Evolutionary conservation across 768 basidiomycete genomes (phyloP).

Genomic region (Boletus rubroflammeus): DNA sequence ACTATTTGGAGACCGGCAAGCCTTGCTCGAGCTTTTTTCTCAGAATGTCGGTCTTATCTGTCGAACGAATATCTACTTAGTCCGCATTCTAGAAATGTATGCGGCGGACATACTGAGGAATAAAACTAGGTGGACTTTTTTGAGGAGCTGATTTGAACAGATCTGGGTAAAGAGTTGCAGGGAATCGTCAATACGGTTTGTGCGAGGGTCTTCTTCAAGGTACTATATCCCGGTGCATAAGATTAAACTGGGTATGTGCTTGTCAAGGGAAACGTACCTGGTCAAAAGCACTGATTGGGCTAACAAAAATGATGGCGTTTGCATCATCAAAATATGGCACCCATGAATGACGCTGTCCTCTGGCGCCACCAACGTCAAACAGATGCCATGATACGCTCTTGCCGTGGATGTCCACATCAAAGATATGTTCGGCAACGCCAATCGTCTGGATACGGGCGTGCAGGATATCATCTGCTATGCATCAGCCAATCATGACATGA

Average conservation of each 20-base stretch:
- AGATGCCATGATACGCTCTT: slow-evolving; percentile 73
- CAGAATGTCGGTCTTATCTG: slow-evolving; percentile 79
- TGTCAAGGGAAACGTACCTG: slow-evolving; percentile 42
- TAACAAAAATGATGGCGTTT: slow-evolving; percentile 78
- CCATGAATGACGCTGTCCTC: slow-evolving; percentile 74
- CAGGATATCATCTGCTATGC: slow-evolving; percentile 68
- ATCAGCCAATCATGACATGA: slow-evolving; percentile 27
- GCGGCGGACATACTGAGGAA: slow-evolving; percentile 48
- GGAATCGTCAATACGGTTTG: slow-evolving; percentile 84
- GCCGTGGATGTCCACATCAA: slow-evolving; percentile 77
- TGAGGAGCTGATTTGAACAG: slow-evolving; percentile 75
- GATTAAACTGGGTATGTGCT: slow-evolving; percentile 1
- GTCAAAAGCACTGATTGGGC: slow-evolving; percentile 76
- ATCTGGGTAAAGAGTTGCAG: slow-evolving; percentile 86
- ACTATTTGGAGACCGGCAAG: slow-evolving; percentile 78
- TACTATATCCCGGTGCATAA: slow-evolving; percentile 44
- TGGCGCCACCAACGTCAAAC: slow-evolving; percentile 68
- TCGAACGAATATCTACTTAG: not conserved
- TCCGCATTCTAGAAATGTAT: not conserved
- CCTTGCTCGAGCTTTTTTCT: slow-evolving; percentile 68
- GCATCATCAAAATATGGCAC: slow-evolving; percentile 66
- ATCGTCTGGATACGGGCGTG: slow-evolving; percentile 90
- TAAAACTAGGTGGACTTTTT: slow-evolving; percentile 58
- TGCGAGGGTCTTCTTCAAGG: slow-evolving; percentile 80
- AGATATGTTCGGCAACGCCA: slow-evolving; percentile 81